Evolutionary conservation across 2,329 filamentous ascomycete species (phyloP).

Genomic region (Fusarium vanettenii): DNA sequence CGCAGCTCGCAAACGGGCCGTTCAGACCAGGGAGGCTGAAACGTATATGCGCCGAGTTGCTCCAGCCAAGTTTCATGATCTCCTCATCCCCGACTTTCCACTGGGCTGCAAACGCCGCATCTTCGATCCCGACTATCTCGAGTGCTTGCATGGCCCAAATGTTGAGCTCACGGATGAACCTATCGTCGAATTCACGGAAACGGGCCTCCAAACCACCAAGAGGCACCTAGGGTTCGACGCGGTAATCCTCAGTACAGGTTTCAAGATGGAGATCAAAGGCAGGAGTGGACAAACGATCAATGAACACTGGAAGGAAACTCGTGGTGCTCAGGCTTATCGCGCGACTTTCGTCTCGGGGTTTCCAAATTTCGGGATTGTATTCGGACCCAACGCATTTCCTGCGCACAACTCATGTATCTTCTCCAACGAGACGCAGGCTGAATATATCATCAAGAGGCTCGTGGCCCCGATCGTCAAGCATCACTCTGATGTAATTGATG

Average conservation of each 20-base stretch:
- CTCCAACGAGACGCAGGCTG: neutral
- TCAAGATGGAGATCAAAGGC: neutral
- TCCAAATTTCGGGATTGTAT: neutral
- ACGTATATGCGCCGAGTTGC: neutral
- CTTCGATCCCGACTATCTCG: neutral
- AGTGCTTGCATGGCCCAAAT: neutral
- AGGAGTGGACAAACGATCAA: neutral
- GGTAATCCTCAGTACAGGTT: neutral
- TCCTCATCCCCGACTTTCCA: neutral
- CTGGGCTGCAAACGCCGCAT: neutral
- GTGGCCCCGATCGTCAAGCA: neutral
- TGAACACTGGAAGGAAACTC: neutral
- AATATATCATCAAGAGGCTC: neutral
- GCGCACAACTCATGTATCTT: neutral
- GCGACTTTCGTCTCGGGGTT: neutral
- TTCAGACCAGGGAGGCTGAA: neutral
- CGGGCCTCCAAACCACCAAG: neutral
- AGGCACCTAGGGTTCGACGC: neutral
- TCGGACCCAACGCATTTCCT: neutral
- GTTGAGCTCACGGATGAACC: neutral
- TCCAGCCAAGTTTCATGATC: neutral
- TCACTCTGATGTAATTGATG: neutral
- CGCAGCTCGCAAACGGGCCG: neutral
- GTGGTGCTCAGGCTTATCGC: neutral
- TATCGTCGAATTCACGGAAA: neutral